A percentile compares a stretch with the other conserved stretches of the same genome.
phyloP scores from a whole-genome alignment of 768 basidiomycete species.

The Rhizopogon roseolus region DNA sequence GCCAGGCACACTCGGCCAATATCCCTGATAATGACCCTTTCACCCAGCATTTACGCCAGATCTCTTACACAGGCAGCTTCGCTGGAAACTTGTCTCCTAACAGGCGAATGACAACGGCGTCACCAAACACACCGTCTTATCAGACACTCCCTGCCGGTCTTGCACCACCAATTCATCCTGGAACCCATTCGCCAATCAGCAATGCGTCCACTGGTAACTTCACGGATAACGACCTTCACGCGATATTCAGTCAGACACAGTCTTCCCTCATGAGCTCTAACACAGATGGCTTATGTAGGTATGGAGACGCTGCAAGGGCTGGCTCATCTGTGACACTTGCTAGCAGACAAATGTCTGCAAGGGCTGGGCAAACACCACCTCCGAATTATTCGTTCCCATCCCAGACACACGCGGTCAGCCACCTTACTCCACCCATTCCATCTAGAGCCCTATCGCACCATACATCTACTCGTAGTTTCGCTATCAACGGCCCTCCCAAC shows the following conservation, averaged over 20 bases:
- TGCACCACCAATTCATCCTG: constrained; percentile 21
- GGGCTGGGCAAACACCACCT: constrained; percentile 22
- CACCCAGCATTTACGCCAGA: constrained; percentile 10
- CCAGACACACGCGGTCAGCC: constrained; percentile 13
- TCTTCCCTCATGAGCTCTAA: constrained; percentile 16
- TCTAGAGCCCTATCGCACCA: constrained; percentile 1
- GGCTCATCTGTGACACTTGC: constrained; percentile 24
- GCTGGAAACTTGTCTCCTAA: constrained; percentile 27
- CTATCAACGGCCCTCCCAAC: neutral
- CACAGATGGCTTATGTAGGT: constrained; percentile 17
- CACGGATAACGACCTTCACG: neutral
- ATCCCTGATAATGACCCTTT: neutral
- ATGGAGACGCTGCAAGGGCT: constrained; percentile 13
- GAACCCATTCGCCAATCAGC: constrained; percentile 18
- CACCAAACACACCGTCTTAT: neutral
- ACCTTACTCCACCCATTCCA: constrained; percentile 5
- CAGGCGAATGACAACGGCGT: constrained; percentile 43
- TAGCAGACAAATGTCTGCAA: neutral
- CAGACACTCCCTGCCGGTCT: constrained; percentile 32
- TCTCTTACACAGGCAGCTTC: constrained; percentile 16
- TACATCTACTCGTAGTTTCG: neutral
- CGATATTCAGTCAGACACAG: neutral
- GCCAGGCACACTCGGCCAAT: neutral
- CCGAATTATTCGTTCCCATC: constrained; percentile 29
- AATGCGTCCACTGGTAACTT: neutral